phyloP scores from a whole-genome alignment of 2,329 filamentous ascomycete genomes.

The Fusarium sp. region DNA sequence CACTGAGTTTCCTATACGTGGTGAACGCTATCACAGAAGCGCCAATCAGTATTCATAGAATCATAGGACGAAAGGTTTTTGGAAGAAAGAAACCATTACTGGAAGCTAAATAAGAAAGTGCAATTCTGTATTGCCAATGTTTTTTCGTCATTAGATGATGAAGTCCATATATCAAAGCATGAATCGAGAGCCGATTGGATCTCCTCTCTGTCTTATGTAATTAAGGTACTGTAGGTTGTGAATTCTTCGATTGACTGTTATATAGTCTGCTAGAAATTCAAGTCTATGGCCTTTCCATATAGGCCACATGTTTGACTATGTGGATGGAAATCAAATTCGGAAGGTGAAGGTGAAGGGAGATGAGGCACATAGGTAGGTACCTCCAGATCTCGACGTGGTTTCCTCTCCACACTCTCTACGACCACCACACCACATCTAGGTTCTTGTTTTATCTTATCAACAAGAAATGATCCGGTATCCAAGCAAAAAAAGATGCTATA shows the following conservation, averaged over 20 bases:
- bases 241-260: neutral
- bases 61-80: too few species aligned
- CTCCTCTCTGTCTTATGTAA: neutral
- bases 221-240: neutral
- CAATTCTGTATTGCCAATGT: neutral
- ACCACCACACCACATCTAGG: neutral
- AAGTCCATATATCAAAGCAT: neutral
- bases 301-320: neutral
- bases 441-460: neutral
- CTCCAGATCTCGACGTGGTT: neutral
- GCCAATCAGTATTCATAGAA: neutral
- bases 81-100: neutral
- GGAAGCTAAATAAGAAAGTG: neutral
- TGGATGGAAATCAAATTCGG: neutral
- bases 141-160: neutral
- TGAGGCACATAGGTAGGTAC: neutral
- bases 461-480: neutral
- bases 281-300: neutral
- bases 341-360: neutral
- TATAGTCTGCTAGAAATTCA: neutral
- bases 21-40: neutral
- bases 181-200: neutral
- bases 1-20: neutral
- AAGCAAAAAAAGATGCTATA: neutral
- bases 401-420: neutral